phyloP scores from a whole-genome alignment of 495 filamentous ascomycete species.

The Mycothermus thermophilus region DNA sequence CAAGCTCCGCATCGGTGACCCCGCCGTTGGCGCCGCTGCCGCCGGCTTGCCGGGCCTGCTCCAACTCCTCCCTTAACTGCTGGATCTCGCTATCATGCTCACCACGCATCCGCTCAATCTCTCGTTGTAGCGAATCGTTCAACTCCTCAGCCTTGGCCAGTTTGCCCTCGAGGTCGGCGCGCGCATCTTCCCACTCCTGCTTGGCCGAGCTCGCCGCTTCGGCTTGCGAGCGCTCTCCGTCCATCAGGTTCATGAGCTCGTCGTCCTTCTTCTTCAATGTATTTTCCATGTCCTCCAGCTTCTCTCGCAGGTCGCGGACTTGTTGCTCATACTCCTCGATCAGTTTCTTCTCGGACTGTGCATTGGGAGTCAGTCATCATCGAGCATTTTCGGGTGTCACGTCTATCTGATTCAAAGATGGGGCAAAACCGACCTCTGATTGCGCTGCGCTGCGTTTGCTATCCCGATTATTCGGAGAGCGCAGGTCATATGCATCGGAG shows the following conservation, averaged over 20 bases:
- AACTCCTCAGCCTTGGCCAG: constrained; percentile 64
- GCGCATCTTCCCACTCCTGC: constrained; percentile 62
- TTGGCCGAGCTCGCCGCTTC: constrained; percentile 39
- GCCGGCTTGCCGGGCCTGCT: constrained; percentile 29
- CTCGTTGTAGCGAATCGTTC: constrained; percentile 59
- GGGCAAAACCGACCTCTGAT: constrained; percentile 34
- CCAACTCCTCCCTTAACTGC: constrained; percentile 50
- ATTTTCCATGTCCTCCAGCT: constrained; percentile 57
- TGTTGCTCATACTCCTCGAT: constrained; percentile 66
- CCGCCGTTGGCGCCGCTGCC: constrained; percentile 14
- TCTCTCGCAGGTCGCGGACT: constrained; percentile 58
- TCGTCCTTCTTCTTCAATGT: constrained; percentile 38
- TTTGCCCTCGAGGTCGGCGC: constrained; percentile 60
- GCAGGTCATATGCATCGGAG: constrained; percentile 49
- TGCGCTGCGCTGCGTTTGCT: constrained; percentile 44
- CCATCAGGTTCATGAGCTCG: constrained; percentile 26
- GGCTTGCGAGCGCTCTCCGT: constrained; percentile 30
- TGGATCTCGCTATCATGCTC: constrained; percentile 52
- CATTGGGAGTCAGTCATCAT: background rate
- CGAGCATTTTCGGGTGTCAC: constrained; percentile 1
- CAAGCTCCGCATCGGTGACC: constrained; percentile 43
- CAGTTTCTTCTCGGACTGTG: constrained; percentile 51
- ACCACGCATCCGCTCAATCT: constrained; percentile 56
- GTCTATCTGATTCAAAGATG: constrained; percentile 3
- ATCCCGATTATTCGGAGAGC: constrained; percentile 29